phyloP scores from a whole-genome alignment of 2,329 filamentous ascomycete genomes.

The Herpotrichia juniperi region DNA sequence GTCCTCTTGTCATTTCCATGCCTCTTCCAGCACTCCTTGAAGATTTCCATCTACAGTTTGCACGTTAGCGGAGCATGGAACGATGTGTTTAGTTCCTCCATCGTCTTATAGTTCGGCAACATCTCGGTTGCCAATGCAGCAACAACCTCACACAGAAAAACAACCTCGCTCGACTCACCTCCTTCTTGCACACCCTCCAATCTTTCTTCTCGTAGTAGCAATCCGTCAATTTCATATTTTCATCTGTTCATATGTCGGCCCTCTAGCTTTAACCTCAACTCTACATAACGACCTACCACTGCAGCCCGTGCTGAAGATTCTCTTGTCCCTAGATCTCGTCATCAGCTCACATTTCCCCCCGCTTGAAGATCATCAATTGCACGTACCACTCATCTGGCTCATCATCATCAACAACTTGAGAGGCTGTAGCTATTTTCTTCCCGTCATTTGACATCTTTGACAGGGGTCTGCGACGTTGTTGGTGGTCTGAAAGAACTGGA shows the following conservation, averaged over 20 bases:
- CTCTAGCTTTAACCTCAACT: background rate
- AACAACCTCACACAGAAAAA: constrained; percentile 7
- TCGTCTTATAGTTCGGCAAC: constrained; percentile 27
- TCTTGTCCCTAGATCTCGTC: constrained; percentile 77
- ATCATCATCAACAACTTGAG: constrained; percentile 69
- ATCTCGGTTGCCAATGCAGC: constrained; percentile 26
- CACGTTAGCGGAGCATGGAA: background rate
- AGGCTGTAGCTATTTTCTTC: constrained; percentile 42
- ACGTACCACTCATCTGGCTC: constrained; percentile 94
- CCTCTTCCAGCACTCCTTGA: constrained; percentile 88
- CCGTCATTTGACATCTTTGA: constrained; percentile 65
- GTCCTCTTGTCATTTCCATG: constrained; percentile 88
- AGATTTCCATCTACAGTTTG: constrained; percentile 82
- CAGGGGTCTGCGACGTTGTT: background rate
- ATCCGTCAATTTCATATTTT: constrained; percentile 89
- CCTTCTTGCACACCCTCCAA: constrained; percentile 85
- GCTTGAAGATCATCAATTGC: constrained; percentile 15
- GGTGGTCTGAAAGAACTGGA: background rate
- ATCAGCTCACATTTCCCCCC: constrained; percentile 17
- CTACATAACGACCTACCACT: constrained; percentile 66
- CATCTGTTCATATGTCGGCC: constrained; percentile 60
- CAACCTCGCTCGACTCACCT: constrained; percentile 66
- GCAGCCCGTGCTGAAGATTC: constrained; percentile 96
- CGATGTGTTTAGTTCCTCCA: constrained; percentile 3
- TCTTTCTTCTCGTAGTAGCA: constrained; percentile 97